Conservation (phyloP, 352 stramenopile genomes). For the Phytophthora hybrid region DNA sequence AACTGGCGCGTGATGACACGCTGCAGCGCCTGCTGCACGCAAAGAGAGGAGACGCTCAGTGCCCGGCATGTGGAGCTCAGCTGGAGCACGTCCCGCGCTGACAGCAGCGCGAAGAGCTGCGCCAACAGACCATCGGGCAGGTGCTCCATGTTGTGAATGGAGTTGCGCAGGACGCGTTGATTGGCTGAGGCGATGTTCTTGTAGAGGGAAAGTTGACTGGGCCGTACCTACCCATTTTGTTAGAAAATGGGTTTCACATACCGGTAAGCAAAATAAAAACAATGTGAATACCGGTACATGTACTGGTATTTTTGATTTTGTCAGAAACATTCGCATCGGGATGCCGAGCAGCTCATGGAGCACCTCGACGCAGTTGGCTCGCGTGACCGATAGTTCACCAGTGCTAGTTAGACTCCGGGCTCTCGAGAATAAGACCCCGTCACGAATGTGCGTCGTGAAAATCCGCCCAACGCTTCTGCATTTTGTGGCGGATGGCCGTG, state of each 20-base stretch:
- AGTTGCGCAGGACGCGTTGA: not conserved
- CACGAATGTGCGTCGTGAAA: conserved; percentile 42
- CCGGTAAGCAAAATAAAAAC: too few relatives aligned
- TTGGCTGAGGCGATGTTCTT: not conserved
- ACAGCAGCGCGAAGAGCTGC: conserved; percentile 71
- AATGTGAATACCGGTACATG: too few relatives aligned
- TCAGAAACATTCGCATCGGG: too few relatives aligned
- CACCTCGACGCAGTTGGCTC: conserved; percentile 53
- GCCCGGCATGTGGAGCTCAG: conserved; percentile 55
- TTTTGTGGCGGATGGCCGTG: conserved; percentile 48
- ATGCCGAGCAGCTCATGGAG: too few relatives aligned
- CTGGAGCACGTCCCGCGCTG: conserved; percentile 61
- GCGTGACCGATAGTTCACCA: conserved; percentile 48
- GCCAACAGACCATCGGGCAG: conserved; percentile 62
- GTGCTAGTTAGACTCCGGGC: conserved; percentile 32
- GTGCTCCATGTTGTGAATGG: conserved; percentile 55
- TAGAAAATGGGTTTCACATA: too few relatives aligned
- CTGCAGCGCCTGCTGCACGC: conserved; percentile 64
- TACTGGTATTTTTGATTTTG: too few relatives aligned
- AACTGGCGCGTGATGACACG: conserved; percentile 67
- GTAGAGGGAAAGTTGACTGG: not conserved
- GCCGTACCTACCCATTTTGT: too few relatives aligned
- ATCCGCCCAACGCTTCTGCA: conserved; percentile 57
- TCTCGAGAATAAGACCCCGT: not conserved
- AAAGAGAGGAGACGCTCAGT: conserved; percentile 41